phyloP scores from a whole-genome alignment of 2,329 filamentous ascomycete genomes.

The Nemania sp. region DNA sequence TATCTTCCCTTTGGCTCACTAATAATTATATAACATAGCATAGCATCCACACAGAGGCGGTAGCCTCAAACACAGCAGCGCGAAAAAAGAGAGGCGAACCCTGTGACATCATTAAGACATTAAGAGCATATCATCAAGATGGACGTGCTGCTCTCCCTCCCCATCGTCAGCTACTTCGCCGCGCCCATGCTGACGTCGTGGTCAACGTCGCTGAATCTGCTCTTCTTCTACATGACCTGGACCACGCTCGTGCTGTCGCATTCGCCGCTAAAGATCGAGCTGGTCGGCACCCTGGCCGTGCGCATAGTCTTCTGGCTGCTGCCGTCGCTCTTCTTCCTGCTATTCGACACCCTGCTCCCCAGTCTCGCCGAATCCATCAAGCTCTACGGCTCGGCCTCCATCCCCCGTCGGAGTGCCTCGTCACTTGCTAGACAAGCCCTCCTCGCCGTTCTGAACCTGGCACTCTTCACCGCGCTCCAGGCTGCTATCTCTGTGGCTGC shows the following conservation, averaged over 20 bases:
- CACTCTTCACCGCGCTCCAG: conserved; percentile 58
- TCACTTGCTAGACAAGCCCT: conserved; percentile 53
- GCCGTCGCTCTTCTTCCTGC: conserved; percentile 77
- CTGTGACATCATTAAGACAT: neutral
- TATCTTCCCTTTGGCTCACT: neutral
- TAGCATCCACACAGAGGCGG: too few relatives aligned
- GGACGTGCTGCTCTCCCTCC: conserved; percentile 78
- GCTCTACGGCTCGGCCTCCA: conserved; percentile 65
- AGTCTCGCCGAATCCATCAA: conserved; percentile 78
- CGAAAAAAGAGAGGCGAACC: neutral
- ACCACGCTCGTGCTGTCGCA: conserved; percentile 83
- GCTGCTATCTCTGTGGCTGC: conserved; percentile 56
- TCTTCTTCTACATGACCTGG: conserved; percentile 95
- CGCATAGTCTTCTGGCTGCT: conserved; percentile 77
- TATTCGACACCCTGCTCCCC: conserved; percentile 78
- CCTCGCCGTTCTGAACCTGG: conserved; percentile 61
- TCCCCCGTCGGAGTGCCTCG: conserved; percentile 60
- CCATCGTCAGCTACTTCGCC: conserved; percentile 76
- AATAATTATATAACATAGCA: too few relatives aligned
- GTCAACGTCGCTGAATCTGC: conserved; percentile 82
- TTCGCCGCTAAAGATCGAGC: conserved; percentile 78
- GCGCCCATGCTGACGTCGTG: conserved; percentile 73
- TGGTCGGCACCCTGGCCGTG: conserved; percentile 76
- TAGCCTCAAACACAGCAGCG: neutral
- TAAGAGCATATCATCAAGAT: conserved; percentile 53